Conservation (phyloP, 2,329 filamentous ascomycete species). For the Phaeosphaeriaceae sp. region DNA sequence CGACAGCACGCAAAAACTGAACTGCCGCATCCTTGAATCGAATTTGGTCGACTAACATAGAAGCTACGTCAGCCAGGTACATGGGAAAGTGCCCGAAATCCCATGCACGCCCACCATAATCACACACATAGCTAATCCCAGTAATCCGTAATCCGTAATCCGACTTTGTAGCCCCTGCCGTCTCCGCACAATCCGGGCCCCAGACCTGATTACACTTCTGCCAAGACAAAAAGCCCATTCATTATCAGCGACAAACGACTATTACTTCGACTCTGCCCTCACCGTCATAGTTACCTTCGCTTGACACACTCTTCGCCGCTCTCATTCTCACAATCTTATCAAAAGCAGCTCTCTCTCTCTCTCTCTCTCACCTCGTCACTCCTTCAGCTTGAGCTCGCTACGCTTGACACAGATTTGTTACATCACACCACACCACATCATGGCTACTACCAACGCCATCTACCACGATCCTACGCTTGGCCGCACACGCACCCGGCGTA, state of each 20-base stretch:
- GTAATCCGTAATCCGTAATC: no score
- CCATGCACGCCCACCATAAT: constrained; percentile 19
- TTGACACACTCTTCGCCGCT: constrained; percentile 4
- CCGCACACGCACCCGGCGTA: constrained; percentile 28
- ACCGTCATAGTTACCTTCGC: background rate
- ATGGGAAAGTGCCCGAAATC: constrained; percentile 27
- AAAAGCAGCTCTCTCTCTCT: constrained; percentile 27
- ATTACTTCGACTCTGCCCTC: constrained; percentile 24
- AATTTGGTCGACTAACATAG: constrained; percentile 14
- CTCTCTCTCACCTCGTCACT: constrained; percentile 10
- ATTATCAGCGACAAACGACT: constrained; percentile 30
- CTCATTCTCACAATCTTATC: constrained; percentile 16
- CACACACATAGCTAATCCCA: constrained; percentile 5
- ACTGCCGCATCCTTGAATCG: no score
- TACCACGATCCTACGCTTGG: constrained; percentile 27
- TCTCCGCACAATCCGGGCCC: constrained; percentile 22
- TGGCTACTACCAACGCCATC: constrained; percentile 27
- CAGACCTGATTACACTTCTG: constrained; percentile 27
- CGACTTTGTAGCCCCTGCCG: constrained; percentile 19
- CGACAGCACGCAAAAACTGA: no score
- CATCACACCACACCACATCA: constrained; percentile 18
- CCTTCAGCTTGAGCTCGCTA: constrained; percentile 11
- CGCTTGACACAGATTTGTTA: constrained; percentile 2
- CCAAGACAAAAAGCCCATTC: constrained; percentile 24
- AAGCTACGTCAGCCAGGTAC: constrained; percentile 17